These are phyloP conservation scores for Coprinopsis cinerea DNA, from an alignment of 768 basidiomycete genomes.

Conservation along the genomic window DNA sequence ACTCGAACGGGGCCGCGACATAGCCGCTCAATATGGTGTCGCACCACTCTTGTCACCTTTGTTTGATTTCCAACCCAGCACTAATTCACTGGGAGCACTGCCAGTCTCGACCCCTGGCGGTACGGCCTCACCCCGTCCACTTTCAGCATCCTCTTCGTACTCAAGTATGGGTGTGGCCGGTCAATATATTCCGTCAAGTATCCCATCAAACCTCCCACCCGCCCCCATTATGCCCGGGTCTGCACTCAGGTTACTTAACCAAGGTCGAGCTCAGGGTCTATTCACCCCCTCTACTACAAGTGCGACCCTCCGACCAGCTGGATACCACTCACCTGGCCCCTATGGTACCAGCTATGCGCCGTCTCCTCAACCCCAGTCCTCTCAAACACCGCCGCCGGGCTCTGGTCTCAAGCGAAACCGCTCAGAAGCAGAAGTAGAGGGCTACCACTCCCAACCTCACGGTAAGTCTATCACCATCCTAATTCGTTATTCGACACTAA, in stretches of 20 bases:
- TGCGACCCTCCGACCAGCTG: slow-evolving; percentile 39
- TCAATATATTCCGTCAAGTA: slow-evolving; percentile 30
- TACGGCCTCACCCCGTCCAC: slow-evolving; percentile 52
- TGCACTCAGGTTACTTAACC: slow-evolving; percentile 75
- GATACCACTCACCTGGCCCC: slow-evolving; percentile 49
- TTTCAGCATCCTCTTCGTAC: slow-evolving; percentile 66
- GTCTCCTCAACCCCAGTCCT: slow-evolving; percentile 39
- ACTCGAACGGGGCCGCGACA: slow-evolving; percentile 87
- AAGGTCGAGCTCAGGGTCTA: slow-evolving; percentile 80
- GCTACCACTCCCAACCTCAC: slow-evolving; percentile 15
- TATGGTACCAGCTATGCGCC: slow-evolving; percentile 42
- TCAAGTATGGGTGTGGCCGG: slow-evolving; percentile 44
- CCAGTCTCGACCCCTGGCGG: slow-evolving; percentile 47
- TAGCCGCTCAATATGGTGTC: slow-evolving; percentile 90
- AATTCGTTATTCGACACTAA: not conserved
- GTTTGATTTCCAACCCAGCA: slow-evolving; percentile 86
- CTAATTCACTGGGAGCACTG: slow-evolving; percentile 63
- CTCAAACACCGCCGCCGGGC: slow-evolving; percentile 46
- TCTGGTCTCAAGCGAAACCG: slow-evolving; percentile 32
- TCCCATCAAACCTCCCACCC: slow-evolving; percentile 61
- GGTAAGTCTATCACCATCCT: slow-evolving; percentile 14
- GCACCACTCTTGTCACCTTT: slow-evolving; percentile 81
- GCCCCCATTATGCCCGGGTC: slow-evolving; percentile 85
- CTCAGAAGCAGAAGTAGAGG: slow-evolving; percentile 56
- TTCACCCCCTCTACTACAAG: slow-evolving; percentile 81